Conservation (phyloP, 768 basidiomycete species). For the Auricularia auricula-judae region DNA sequence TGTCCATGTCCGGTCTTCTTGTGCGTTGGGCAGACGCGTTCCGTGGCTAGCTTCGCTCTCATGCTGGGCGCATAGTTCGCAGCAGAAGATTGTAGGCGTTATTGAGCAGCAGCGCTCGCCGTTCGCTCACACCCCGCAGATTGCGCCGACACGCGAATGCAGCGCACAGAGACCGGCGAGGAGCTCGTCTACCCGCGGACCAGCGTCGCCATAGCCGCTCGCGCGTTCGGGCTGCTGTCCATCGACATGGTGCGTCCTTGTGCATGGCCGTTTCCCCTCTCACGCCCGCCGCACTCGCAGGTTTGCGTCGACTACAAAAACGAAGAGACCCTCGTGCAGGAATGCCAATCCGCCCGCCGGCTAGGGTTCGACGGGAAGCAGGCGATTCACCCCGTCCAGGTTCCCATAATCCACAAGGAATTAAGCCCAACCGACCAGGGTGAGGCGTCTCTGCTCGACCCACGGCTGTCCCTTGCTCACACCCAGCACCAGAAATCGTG, state of each 20-base stretch:
- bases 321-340: constrained; percentile 49
- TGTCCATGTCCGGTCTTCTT: constrained; percentile 51
- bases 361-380: constrained; percentile 96
- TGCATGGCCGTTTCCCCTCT: not conserved
- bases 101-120: not conserved
- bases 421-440: constrained; percentile 70
- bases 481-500: constrained; percentile 44
- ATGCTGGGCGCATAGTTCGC: constrained; percentile 52
- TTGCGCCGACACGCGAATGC: constrained; percentile 80
- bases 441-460: constrained; percentile 15
- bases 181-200: constrained; percentile 82
- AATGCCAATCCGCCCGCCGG: constrained; percentile 66
- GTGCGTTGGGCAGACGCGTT: constrained; percentile 26
- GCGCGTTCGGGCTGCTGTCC: constrained; percentile 71
- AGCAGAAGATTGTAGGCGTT: constrained; percentile 75
- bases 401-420: constrained; percentile 62
- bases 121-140: constrained; percentile 31
- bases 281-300: constrained; percentile 23
- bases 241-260: constrained; percentile 72
- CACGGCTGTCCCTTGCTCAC: not conserved
- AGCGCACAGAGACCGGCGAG: constrained; percentile 58
- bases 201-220: constrained; percentile 68
- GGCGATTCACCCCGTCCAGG: constrained; percentile 87
- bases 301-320: constrained; percentile 87
- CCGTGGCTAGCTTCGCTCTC: too few species aligned